Conservation (phyloP, 495 filamentous ascomycete genomes). For the Penicillium bovifimosum region DNA sequence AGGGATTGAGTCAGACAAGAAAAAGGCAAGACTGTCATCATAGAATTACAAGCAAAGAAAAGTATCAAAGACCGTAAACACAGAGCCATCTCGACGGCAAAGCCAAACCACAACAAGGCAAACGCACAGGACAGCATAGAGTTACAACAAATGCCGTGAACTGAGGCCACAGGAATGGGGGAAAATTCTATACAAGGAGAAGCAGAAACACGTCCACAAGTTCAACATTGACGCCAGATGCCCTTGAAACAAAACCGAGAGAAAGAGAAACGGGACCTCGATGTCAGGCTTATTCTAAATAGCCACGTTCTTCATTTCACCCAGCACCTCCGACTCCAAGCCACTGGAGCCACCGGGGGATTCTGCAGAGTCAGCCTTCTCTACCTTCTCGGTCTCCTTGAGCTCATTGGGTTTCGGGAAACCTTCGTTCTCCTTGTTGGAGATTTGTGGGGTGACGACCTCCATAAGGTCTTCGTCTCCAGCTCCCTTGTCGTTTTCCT, state of each 20-base stretch:
- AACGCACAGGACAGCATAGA: conserved; percentile 17
- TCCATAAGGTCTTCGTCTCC: conserved; percentile 41
- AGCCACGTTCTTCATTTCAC: conserved; percentile 54
- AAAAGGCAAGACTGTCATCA: conserved; percentile 32
- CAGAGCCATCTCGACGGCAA: conserved; percentile 15
- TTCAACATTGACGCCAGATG: conserved; percentile 25
- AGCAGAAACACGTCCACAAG: conserved; percentile 19
- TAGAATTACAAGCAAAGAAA: conserved; percentile 36
- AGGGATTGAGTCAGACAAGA: conserved; percentile 17
- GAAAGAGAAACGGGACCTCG: conserved; percentile 9
- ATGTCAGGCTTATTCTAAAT: conserved; percentile 32
- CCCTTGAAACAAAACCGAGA: conserved; percentile 20
- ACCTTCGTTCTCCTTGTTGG: conserved; percentile 36
- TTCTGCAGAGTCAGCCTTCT: conserved; percentile 21
- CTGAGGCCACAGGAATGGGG: conserved; percentile 10
- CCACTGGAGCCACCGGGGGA: conserved; percentile 21
- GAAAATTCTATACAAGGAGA: conserved; percentile 28
- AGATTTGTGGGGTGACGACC: conserved; percentile 38
- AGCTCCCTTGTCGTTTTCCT: conserved; percentile 29
- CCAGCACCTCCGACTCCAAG: conserved; percentile 39
- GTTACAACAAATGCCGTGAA: conserved; percentile 30
- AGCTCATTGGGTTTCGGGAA: conserved; percentile 19
- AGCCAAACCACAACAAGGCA: conserved; percentile 11
- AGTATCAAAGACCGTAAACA: conserved; percentile 16
- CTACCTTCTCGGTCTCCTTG: conserved; percentile 29